A percentile compares a stretch with the other conserved stretches of the same genome.
Conservation (phyloP, 2,329 filamentous ascomycete species). For the Sporothrix inflata region DNA sequence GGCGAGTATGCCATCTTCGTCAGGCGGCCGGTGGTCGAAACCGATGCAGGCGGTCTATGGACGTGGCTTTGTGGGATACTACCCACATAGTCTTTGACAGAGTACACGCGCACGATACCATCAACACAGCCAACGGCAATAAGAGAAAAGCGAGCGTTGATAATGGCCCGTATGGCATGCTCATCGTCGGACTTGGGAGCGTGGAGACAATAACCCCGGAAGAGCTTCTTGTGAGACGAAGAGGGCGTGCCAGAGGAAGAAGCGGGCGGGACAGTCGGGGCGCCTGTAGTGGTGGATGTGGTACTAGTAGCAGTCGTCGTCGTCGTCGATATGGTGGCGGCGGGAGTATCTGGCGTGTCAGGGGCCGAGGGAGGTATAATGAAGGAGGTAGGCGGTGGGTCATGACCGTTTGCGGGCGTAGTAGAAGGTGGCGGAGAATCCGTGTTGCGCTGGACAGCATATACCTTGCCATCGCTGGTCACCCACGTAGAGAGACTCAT, state of each 20-base stretch:
- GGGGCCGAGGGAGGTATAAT: background rate
- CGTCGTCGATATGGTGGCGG: background rate
- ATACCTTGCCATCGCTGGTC: slow-evolving; percentile 82
- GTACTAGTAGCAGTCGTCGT: background rate
- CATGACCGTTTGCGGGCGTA: background rate
- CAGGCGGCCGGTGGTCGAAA: slow-evolving; percentile 68
- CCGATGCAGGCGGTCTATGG: slow-evolving; percentile 70
- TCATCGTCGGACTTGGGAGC: slow-evolving; percentile 62
- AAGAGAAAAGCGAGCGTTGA: slow-evolving; percentile 94
- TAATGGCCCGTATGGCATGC: slow-evolving; percentile 72
- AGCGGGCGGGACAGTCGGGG: background rate
- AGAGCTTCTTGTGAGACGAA: slow-evolving; percentile 64
- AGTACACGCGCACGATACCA: slow-evolving; percentile 85
- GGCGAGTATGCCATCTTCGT: slow-evolving; percentile 84
- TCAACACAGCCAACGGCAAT: slow-evolving; percentile 83
- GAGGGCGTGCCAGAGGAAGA: slow-evolving; percentile 4
- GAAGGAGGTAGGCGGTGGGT: background rate
- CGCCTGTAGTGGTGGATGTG: background rate
- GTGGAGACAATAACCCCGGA: slow-evolving; percentile 91
- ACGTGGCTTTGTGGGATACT: slow-evolving; percentile 88
- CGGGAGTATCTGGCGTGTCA: background rate
- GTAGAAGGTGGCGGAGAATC: slow-evolving; percentile 37
- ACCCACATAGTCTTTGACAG: slow-evolving; percentile 87
- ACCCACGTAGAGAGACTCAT: slow-evolving; percentile 97
- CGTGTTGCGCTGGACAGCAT: slow-evolving; percentile 76